Conservation (phyloP, 441 rosid species). For the Adansonia gregorii region DNA sequence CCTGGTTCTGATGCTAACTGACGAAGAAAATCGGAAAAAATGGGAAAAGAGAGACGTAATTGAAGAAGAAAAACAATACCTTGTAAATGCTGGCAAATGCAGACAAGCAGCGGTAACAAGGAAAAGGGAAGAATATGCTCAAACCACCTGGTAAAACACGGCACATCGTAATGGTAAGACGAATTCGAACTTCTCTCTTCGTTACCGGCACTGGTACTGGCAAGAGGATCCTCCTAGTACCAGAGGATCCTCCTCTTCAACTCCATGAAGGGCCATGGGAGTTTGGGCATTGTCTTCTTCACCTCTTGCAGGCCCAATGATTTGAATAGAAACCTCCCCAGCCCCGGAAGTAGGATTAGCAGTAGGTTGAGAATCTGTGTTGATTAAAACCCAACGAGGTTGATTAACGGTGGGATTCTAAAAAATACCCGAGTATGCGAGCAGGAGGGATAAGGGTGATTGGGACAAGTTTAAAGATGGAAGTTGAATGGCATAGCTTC, state of each 20-base stretch:
- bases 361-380: not conserved
- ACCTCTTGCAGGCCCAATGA: slow-evolving; percentile 9
- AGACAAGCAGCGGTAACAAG: slow-evolving; percentile 59
- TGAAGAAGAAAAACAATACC: slow-evolving; percentile 37
- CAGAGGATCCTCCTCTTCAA: not conserved
- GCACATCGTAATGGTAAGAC: slow-evolving; percentile 54
- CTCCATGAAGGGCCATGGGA: not conserved
- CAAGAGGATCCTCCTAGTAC: not conserved
- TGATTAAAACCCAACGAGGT: not conserved
- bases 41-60: not conserved
- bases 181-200: not conserved
- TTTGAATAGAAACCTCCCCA: slow-evolving; percentile 35
- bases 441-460: slow-evolving; percentile 23
- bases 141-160: slow-evolving; percentile 60
- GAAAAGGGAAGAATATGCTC: slow-evolving; percentile 70
- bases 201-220: not conserved
- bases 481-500: slow-evolving; percentile 31
- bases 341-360: not conserved
- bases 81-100: slow-evolving; percentile 70
- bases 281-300: slow-evolving; percentile 1
- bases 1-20: not conserved
- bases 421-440: slow-evolving; percentile 23
- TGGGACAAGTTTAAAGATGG: slow-evolving; percentile 28
- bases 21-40: not conserved
- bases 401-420: not conserved